Evolutionary conservation across 192 early-diverging fungal species (phyloP).

Genomic region (Funneliformis geosporum): DNA sequence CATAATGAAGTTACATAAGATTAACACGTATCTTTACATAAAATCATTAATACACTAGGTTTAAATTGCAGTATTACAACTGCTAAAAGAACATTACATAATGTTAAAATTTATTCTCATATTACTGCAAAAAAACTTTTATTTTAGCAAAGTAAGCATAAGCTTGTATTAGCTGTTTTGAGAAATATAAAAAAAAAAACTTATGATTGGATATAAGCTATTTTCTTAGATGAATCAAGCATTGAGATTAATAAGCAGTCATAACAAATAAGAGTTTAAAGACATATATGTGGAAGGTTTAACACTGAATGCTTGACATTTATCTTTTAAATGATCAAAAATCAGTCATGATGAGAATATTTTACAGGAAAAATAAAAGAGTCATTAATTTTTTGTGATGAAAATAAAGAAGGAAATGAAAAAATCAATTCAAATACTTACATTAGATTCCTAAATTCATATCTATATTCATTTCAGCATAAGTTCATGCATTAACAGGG

Average conservation of each 20-base stretch:
- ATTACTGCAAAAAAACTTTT: background rate
- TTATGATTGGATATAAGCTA: background rate
- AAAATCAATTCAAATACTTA: conserved; percentile 10
- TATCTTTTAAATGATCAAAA: background rate
- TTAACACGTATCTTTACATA: background rate
- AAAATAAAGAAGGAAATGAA: conserved; percentile 1
- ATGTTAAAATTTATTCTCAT: background rate
- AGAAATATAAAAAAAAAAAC: background rate
- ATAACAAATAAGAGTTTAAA: background rate
- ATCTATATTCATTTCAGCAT: background rate
- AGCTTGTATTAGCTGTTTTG: conserved; percentile 1
- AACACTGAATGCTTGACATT: background rate
- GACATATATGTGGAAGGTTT: background rate
- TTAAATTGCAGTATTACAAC: background rate
- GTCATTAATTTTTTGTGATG: background rate
- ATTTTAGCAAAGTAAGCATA: background rate
- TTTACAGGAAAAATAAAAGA: conserved; percentile 7
- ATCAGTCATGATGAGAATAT: conserved; percentile 3
- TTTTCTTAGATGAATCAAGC: conserved; percentile 14
- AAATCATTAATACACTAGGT: background rate
- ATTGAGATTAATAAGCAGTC: background rate
- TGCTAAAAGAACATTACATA: background rate
- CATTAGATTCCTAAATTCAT: background rate
- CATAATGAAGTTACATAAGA: background rate
- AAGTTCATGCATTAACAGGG: background rate